A percentile compares a stretch with the other conserved stretches of the same genome.
These are phyloP conservation scores for Dysphania ambrosioides DNA, from an alignment of 148 eudicot genomes.

Conservation along the genomic window DNA sequence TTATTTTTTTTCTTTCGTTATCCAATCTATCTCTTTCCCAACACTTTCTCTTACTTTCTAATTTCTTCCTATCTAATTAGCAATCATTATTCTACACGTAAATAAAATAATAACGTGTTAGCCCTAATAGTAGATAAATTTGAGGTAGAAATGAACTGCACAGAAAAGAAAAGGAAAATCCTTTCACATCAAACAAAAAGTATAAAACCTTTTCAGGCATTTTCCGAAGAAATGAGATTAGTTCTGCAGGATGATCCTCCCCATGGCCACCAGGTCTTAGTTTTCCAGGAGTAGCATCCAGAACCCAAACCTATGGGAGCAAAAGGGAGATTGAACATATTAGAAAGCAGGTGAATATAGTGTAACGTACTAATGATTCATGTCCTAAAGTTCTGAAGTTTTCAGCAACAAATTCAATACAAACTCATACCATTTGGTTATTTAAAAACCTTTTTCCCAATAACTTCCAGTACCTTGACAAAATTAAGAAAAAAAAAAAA, in stretches of 20 bases:
- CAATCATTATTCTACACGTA: background rate
- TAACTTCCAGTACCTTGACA: background rate
- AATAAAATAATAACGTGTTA: background rate
- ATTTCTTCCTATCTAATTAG: background rate
- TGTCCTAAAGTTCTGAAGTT: background rate
- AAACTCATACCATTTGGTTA: background rate
- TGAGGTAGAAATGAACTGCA: background rate
- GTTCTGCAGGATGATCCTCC: conserved; percentile 86
- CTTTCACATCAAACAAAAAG: background rate
- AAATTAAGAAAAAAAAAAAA: background rate
- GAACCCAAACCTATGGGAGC: conserved; percentile 67
- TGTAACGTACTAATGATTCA: background rate
- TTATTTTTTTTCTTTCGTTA: too few species aligned
- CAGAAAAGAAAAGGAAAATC: conserved; percentile 1
- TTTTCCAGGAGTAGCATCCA: conserved; percentile 95
- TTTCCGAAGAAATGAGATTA: conserved; percentile 57
- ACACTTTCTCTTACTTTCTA: background rate
- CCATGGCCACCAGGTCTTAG: conserved; percentile 80
- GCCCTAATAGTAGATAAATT: background rate
- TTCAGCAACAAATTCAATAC: background rate
- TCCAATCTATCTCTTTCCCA: background rate
- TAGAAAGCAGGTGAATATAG: conserved; percentile 5
- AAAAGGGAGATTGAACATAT: conserved; percentile 11
- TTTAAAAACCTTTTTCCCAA: background rate
- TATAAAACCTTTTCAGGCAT: conserved; percentile 67